phyloP scores from a whole-genome alignment of 1,284 basidiomycete genomes.

The Trametes hirsuta region DNA sequence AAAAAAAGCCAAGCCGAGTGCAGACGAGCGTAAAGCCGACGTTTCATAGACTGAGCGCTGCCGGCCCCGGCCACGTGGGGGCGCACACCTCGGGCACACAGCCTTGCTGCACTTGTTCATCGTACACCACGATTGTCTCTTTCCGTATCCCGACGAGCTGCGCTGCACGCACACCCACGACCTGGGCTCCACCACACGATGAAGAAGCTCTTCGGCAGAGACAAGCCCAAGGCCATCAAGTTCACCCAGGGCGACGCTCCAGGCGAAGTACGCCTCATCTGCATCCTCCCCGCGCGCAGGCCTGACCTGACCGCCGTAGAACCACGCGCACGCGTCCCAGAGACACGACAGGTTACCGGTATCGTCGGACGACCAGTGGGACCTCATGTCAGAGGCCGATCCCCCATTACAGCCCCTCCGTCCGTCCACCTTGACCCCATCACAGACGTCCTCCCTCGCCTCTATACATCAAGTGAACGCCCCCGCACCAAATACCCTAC shows the following conservation, averaged over 20 bases:
- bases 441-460: constrained; percentile 45
- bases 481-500: constrained; percentile 33
- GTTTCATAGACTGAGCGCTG: constrained; percentile 21
- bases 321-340: constrained; percentile 19
- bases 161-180: not conserved
- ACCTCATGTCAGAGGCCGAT: constrained; percentile 42
- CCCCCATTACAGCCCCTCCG: constrained; percentile 28
- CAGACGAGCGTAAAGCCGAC: not conserved
- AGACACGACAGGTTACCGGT: constrained; percentile 31
- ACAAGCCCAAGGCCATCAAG: constrained; percentile 46
- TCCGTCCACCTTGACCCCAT: constrained; percentile 40
- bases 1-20: not conserved
- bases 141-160: constrained; percentile 10
- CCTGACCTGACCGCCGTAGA: constrained; percentile 12
- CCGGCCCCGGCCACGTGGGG: constrained; percentile 27
- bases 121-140: constrained; percentile 16
- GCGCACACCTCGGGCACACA: constrained; percentile 24
- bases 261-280: constrained; percentile 35
- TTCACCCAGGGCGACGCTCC: constrained; percentile 31
- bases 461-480: constrained; percentile 38
- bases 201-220: constrained; percentile 55
- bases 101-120: constrained; percentile 22
- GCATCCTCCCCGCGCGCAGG: constrained; percentile 18
- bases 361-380: constrained; percentile 51
- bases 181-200: constrained; percentile 32